phyloP scores from a whole-genome alignment of 2,329 filamentous ascomycete species.

The Fusarium devonianum region DNA sequence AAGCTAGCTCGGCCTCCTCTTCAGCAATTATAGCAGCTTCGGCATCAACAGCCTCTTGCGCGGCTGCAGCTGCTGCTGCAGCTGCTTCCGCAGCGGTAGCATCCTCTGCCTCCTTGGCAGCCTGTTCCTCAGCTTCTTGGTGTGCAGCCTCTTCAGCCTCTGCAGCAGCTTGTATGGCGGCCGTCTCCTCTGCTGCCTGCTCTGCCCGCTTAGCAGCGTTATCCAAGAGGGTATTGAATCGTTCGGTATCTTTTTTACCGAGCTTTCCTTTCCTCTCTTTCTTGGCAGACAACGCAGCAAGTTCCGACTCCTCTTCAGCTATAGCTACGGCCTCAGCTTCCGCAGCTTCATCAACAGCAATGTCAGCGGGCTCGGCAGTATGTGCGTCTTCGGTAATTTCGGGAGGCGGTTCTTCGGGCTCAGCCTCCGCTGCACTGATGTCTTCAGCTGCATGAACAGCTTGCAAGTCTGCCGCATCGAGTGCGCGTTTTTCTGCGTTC shows the following conservation, averaged over 20 bases:
- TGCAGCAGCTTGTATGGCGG: slow-evolving; percentile 26
- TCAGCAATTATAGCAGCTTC: slow-evolving; percentile 27
- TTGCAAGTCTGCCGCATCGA: slow-evolving; percentile 29
- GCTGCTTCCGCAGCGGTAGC: slow-evolving; percentile 15
- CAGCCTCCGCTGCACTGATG: slow-evolving; percentile 6
- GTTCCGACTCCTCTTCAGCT: slow-evolving; percentile 46
- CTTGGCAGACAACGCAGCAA: slow-evolving; percentile 52
- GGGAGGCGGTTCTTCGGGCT: slow-evolving; percentile 16
- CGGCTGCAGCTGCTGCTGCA: slow-evolving; percentile 17
- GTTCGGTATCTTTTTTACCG: slow-evolving; percentile 55
- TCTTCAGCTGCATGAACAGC: slow-evolving; percentile 39
- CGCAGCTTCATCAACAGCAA: slow-evolving; percentile 5
- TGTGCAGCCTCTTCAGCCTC: slow-evolving; percentile 24
- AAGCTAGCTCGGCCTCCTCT: slow-evolving; percentile 40
- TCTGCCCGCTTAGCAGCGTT: slow-evolving; percentile 43
- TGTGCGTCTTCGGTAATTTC: no score
- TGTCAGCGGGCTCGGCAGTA: slow-evolving; percentile 16
- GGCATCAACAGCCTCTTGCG: slow-evolving; percentile 29
- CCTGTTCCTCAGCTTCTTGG: slow-evolving; percentile 20
- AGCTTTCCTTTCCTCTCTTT: slow-evolving; percentile 54
- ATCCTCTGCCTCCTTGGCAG: slow-evolving; percentile 17
- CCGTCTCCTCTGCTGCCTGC: slow-evolving; percentile 30
- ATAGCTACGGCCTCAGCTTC: slow-evolving; percentile 17
- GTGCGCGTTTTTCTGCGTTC: slow-evolving; percentile 25
- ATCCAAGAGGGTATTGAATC: slow-evolving; percentile 47